Evolutionary conservation across 192 early-diverging fungal genomes (phyloP).

Genomic region (Mortierella antarctica): DNA sequence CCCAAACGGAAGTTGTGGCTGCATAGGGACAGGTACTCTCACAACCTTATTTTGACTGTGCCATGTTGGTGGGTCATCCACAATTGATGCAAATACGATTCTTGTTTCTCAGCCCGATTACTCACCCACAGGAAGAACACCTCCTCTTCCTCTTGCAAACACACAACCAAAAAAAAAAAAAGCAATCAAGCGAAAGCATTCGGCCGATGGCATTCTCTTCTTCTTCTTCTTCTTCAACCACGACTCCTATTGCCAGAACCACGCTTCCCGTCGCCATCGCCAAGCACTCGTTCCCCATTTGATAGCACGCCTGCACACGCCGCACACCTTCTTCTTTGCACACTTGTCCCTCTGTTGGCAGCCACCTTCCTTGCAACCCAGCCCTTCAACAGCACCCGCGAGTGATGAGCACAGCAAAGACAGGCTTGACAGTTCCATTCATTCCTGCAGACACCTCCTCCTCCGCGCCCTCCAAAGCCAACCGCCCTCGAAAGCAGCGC

Average conservation of each 20-base stretch:
- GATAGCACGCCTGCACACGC: neutral
- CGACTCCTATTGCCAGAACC: neutral
- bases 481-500: constrained; percentile 30
- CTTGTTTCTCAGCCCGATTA: too few relatives aligned
- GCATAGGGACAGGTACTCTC: too few relatives aligned
- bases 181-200: neutral
- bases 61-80: too few relatives aligned
- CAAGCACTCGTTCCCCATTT: constrained; percentile 23
- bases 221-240: neutral
- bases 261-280: neutral
- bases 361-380: neutral
- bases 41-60: too few relatives aligned
- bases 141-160: neutral
- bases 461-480: constrained; percentile 18
- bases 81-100: too few relatives aligned
- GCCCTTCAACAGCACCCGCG: constrained; percentile 10
- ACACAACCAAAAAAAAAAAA: neutral
- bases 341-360: neutral
- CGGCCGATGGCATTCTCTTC: constrained; percentile 26
- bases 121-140: neutral
- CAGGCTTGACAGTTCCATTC: constrained; percentile 52
- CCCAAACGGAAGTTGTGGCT: too few relatives aligned
- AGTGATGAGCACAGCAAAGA: constrained; percentile 58
- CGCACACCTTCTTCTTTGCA: neutral
- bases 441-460: constrained; percentile 34